Evolutionary conservation across 768 basidiomycete species (phyloP), one percentile per base, ranked within the genome.

Genomic region (Clavaria fumosa): DNA sequence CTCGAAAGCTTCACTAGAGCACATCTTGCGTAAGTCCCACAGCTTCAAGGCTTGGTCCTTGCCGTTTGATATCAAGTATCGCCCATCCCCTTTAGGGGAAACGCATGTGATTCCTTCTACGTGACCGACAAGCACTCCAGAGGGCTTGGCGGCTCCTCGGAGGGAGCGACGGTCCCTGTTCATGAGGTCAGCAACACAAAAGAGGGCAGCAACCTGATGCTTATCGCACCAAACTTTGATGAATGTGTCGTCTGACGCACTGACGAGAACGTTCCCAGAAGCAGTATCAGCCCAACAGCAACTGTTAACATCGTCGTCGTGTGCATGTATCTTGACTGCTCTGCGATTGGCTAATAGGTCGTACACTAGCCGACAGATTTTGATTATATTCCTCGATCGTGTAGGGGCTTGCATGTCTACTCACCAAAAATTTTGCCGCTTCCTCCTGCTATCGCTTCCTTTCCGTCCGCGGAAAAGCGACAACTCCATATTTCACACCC

Each of bases 41-140:
- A 96, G 58, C 5, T 89, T 75, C 35, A 89, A 62, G 1, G 83
- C 73, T 49, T 97, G 91, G 52, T 97, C 93, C 57, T 97, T 97
- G 24, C 89, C 89, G 50, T 97, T 97, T 12, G 86, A 90, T 31
- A 97, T 78, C 32, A 93, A 63, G 53, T 96, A 96, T 42, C 93
- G 77, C 6, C 93, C 93, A 50, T 97, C 93, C 4, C 93, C 93
- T 49, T 95, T 96, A 1, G 93, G 80, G 23, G 88, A 81, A 10
- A 95, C 89, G 45, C 86, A 85, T 4, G 93, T 90, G 40, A 96
- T 81, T 28, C 93, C 88, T 50, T 97, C 91, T 0, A 89, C 95
- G 45, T 97, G 93, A 0, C 95, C 95, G 30, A 93, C 77, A 10
- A 97, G 66, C 1, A 93, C 82, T 15, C 93, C 95, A 3, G 89